Evolutionary conservation across 306 rosid species (phyloP).

Genomic region (Prunus kanzakura): DNA sequence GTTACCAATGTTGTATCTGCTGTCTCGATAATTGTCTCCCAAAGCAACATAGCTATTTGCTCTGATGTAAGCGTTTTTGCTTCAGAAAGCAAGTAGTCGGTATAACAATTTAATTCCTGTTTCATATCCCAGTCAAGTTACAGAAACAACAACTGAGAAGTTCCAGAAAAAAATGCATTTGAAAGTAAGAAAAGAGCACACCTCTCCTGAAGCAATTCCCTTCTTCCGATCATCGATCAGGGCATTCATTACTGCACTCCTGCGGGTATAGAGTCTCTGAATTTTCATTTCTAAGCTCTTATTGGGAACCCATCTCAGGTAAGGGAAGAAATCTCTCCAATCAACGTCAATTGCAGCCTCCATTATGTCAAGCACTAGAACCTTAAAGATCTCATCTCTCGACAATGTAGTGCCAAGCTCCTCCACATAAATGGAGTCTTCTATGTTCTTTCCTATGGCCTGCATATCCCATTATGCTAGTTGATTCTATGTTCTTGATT

Average conservation of each 20-base stretch:
- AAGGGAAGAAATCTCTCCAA: conserved; percentile 98
- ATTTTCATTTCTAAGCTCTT: conserved; percentile 50
- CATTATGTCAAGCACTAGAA: conserved; percentile 71
- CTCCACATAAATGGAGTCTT: conserved; percentile 58
- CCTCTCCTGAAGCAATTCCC: conserved; percentile 78
- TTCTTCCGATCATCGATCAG: conserved; percentile 57
- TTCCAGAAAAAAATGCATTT: not conserved
- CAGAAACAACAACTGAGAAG: not conserved
- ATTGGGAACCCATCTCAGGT: conserved; percentile 90
- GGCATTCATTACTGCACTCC: conserved; percentile 59
- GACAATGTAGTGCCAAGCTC: conserved; percentile 48
- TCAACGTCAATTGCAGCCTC: conserved; percentile 96
- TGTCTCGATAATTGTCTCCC: conserved; percentile 85
- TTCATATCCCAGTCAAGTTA: conserved; percentile 7
- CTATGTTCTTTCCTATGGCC: conserved; percentile 63
- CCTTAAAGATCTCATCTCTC: conserved; percentile 50
- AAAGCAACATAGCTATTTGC: conserved; percentile 59
- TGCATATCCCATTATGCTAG: conserved; percentile 29
- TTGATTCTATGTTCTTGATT: not conserved
- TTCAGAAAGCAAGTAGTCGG: conserved; percentile 63
- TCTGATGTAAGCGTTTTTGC: conserved; percentile 57
- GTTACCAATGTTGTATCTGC: conserved; percentile 79
- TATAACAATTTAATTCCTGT: conserved; percentile 61
- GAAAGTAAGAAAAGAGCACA: conserved; percentile 28
- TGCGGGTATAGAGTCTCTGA: conserved; percentile 23